These are phyloP conservation scores for Penicillium palitans DNA, from an alignment of 2,329 filamentous ascomycete genomes.

Conservation along the genomic window DNA sequence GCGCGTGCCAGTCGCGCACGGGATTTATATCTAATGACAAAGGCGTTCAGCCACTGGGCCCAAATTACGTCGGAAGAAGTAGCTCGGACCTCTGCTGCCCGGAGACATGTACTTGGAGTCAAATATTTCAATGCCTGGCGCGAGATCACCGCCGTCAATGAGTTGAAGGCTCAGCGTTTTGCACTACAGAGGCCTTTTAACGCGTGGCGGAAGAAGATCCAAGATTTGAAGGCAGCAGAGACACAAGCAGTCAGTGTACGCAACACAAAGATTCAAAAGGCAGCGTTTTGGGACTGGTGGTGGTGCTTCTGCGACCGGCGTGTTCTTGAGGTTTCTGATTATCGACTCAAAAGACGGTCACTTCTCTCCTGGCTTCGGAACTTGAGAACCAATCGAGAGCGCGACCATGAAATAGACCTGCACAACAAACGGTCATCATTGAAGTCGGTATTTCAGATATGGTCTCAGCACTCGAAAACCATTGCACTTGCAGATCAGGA, in stretches of 20 bases:
- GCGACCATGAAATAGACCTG: conserved; percentile 40
- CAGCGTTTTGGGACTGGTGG: conserved; percentile 46
- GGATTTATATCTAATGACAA: conserved; percentile 64
- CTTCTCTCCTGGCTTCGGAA: conserved; percentile 44
- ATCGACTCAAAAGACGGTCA: conserved; percentile 43
- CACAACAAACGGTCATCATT: conserved; percentile 32
- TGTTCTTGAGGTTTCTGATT: conserved; percentile 46
- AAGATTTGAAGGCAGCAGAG: conserved; percentile 38
- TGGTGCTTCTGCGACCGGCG: conserved; percentile 47
- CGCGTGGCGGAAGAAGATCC: conserved; percentile 52
- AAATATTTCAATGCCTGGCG: conserved; percentile 70
- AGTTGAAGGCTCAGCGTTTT: conserved; percentile 54
- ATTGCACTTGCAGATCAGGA: conserved; percentile 31
- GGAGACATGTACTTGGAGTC: conserved; percentile 68
- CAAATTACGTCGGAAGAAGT: conserved; percentile 64
- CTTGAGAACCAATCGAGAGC: conserved; percentile 43
- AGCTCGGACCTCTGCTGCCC: conserved; percentile 65
- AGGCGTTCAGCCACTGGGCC: conserved; percentile 69
- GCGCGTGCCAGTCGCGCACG: conserved; percentile 63
- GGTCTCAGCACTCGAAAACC: conserved; percentile 35
- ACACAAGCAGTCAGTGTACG: conserved; percentile 34
- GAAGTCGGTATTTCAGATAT: conserved; percentile 34
- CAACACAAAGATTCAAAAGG: conserved; percentile 32
- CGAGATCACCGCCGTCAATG: conserved; percentile 63
- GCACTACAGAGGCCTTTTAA: conserved; percentile 56